phyloP scores from a whole-genome alignment of 257 asterid species.

The Solanum etuberosum region DNA sequence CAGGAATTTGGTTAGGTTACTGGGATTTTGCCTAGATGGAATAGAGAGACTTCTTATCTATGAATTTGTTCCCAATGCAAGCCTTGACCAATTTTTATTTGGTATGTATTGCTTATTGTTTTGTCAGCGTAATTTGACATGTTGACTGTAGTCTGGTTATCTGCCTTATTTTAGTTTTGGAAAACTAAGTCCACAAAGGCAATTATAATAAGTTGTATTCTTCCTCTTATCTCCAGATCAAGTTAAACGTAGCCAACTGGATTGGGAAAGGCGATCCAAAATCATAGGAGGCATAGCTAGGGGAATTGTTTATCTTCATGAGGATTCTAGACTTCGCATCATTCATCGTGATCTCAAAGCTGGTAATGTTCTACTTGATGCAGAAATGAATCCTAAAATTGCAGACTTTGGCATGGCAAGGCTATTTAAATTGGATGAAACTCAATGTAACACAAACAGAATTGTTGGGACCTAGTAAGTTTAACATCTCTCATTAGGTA shows the following conservation, averaged over 20 bases:
- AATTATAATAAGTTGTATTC: not conserved
- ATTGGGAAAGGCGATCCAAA: conserved; percentile 18
- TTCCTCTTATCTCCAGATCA: not conserved
- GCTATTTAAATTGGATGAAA: not conserved
- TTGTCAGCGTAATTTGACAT: not conserved
- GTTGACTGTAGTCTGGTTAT: not conserved
- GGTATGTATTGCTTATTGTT: not conserved
- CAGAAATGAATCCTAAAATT: conserved; percentile 24
- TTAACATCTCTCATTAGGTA: not conserved
- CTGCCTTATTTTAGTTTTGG: not conserved
- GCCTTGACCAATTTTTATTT: conserved; percentile 13
- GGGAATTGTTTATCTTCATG: conserved; percentile 27
- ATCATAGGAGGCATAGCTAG: conserved; percentile 12
- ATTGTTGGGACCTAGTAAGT: not conserved
- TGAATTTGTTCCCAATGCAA: not conserved
- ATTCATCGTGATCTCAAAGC: conserved; percentile 33
- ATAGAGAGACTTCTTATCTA: not conserved
- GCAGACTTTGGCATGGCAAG: conserved; percentile 26
- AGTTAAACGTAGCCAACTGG: not conserved
- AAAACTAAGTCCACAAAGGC: not conserved
- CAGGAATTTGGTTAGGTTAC: not conserved
- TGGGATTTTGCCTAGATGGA: not conserved
- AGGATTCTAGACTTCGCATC: conserved; percentile 22
- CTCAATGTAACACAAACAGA: not conserved
- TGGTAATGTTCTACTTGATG: conserved; percentile 17